phyloP scores from a whole-genome alignment of 1,284 basidiomycete genomes.

The Naganishia sp. region DNA sequence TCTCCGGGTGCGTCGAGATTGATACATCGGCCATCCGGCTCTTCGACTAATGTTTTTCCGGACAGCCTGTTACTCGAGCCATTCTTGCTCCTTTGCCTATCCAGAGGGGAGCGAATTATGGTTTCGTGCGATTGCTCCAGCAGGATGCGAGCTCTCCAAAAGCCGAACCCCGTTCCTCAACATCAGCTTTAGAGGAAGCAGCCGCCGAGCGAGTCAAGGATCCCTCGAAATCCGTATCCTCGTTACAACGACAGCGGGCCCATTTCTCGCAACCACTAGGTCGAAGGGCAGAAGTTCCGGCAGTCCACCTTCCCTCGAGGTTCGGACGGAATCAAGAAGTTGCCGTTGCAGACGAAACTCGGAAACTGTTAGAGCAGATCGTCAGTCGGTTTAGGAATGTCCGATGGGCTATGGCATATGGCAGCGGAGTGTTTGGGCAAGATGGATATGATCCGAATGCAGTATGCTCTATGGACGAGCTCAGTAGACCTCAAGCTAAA shows the following conservation, averaged over 20 bases:
- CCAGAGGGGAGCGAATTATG: constrained; percentile 8
- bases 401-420: constrained; percentile 52
- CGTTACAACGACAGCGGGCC: constrained; percentile 17
- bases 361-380: constrained; percentile 28
- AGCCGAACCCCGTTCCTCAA: neutral
- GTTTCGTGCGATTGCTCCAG: constrained; percentile 16
- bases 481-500: neutral
- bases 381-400: constrained; percentile 28
- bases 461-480: constrained; percentile 35
- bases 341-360: constrained; percentile 20
- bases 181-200: constrained; percentile 7
- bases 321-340: constrained; percentile 30
- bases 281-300: constrained; percentile 6
- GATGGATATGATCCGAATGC: constrained; percentile 42
- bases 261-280: constrained; percentile 15
- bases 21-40: neutral
- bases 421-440: constrained; percentile 51
- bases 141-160: constrained; percentile 3
- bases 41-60: neutral
- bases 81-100: constrained; percentile 10
- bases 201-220: constrained; percentile 17
- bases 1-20: neutral
- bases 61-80: constrained; percentile 12
- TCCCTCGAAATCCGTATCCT: constrained; percentile 18
- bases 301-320: constrained; percentile 23